A percentile compares a stretch with the other conserved stretches of the same genome.
Conservation (phyloP, 75 land plant genomes). For the Sequoia sempervirens region DNA sequence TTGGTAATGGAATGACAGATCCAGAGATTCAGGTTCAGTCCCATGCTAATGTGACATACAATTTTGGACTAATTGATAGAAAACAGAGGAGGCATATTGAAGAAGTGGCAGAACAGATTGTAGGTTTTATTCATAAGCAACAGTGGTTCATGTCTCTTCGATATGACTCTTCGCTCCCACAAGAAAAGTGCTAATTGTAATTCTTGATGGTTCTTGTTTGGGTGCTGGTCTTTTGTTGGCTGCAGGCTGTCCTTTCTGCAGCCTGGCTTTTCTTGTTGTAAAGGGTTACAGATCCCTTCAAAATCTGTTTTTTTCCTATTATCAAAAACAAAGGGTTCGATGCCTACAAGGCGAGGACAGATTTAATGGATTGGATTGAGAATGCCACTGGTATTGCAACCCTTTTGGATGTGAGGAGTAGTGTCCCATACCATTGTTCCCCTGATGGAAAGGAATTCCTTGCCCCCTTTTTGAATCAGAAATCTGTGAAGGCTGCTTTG, state of each 20-base stretch:
- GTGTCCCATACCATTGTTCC: slow-evolving; percentile 15
- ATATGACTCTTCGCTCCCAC: no score
- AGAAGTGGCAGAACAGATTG: slow-evolving; percentile 11
- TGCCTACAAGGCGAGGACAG: slow-evolving; percentile 22
- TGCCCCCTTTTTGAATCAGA: slow-evolving; percentile 24
- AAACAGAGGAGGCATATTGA: slow-evolving; percentile 16
- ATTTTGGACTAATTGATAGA: slow-evolving; percentile 28
- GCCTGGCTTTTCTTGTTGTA: no score
- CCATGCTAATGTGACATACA: slow-evolving; percentile 22
- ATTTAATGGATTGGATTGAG: slow-evolving; percentile 22
- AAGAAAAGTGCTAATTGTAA: no score
- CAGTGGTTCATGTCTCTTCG: no score
- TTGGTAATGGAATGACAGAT: slow-evolving; percentile 40
- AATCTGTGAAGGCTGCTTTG: slow-evolving; percentile 13
- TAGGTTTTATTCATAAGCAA: slow-evolving; percentile 21
- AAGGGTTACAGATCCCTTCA: no score
- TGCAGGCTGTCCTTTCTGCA: no score
- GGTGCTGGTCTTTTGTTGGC: no score
- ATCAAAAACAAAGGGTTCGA: no score
- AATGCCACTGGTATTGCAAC: slow-evolving; percentile 28
- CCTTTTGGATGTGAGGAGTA: slow-evolving; percentile 30
- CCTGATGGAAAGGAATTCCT: slow-evolving; percentile 10
- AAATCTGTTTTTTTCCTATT: no score
- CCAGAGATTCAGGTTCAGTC: slow-evolving; percentile 35
- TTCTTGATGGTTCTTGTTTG: no score